phyloP scores from a whole-genome alignment of 495 filamentous ascomycete species.

The Annulohypoxylon stygium region DNA sequence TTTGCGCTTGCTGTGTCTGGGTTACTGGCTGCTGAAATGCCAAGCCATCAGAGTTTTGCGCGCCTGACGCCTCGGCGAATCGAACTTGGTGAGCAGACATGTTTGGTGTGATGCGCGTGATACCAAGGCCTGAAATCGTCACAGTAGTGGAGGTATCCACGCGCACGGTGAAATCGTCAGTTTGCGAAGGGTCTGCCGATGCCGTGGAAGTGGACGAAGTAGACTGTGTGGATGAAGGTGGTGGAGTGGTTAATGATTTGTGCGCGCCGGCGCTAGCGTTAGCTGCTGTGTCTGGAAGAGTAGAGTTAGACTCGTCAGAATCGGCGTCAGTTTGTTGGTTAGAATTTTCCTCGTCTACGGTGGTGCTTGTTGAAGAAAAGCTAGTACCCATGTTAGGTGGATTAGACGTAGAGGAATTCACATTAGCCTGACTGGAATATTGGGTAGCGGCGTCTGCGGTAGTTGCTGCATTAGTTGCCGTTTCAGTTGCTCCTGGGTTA shows the following conservation, averaged over 20 bases:
- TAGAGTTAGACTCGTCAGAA: neutral
- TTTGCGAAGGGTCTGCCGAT: neutral
- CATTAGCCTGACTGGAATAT: neutral
- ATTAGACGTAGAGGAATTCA: neutral
- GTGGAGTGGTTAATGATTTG: neutral
- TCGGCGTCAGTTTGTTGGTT: neutral
- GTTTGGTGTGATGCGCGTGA: neutral
- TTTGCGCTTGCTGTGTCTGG: neutral
- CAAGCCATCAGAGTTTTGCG: conserved; percentile 18
- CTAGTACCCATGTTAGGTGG: neutral
- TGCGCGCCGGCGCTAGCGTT: neutral
- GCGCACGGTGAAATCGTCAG: neutral
- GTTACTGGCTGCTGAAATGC: conserved; percentile 13
- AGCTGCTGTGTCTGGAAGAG: neutral
- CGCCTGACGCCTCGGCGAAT: conserved; percentile 6
- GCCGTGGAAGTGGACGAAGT: conserved; percentile 3
- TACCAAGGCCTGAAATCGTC: neutral
- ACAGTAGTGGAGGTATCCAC: neutral
- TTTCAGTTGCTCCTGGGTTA: neutral
- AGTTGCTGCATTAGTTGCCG: neutral
- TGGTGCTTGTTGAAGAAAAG: conserved; percentile 4
- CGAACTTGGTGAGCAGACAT: neutral
- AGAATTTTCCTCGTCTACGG: neutral
- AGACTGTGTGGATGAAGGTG: conserved; percentile 5
- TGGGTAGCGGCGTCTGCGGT: neutral